Base-by-base conservation (phyloP, 306 rosid genomes). In the Astragalus membranaceus region DNA sequence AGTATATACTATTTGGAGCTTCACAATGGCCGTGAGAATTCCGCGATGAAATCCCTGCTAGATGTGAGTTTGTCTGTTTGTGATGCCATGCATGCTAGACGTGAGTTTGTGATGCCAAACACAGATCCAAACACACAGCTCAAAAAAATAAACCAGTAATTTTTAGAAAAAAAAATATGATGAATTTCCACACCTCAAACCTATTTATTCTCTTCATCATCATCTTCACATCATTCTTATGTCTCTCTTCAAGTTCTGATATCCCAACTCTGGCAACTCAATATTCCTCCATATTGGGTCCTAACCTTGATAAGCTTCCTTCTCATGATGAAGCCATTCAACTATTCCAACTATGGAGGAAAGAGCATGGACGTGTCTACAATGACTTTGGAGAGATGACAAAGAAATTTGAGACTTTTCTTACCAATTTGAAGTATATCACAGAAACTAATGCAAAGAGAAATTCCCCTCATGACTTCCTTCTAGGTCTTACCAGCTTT, bases 321-420 rank as follows among this genome's bases (percentile, higher is more conserved):
- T 57, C 85, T 7, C 82, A 74, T 52, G 81, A 80, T 43, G 50
- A 74, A 57, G 71, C 77, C 5, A 71, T 72, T 13, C 70, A 80
- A 79, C 53, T 86, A 5, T 86, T 88, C 64, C 84, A 73, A 56
- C 42, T 8, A 16, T 86, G 91, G 95, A 82, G 37, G 63, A 72
- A 44, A 66, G 79, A 88, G 66, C 75, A 81, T 77, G 75, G 53
- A 26, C 47, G 77, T 59, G 87, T 74, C 20, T 85, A 84, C 76
- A 30, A n/a, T 43, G 49, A 79, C 33, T 16, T 9, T 4, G 72
- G 74, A 53, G 91, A 82, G 73, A 79, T 49, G 32, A 71, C 72
- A 78, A 67, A 29, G 69, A 86, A 85, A 75, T 80, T 86, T 26
- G 68, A 84, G 57, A 86, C 47, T 53, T 88, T 88, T 72, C 32